phyloP scores from a whole-genome alignment of 805 yeast genomes.

The Saccharomyces mikatae region DNA sequence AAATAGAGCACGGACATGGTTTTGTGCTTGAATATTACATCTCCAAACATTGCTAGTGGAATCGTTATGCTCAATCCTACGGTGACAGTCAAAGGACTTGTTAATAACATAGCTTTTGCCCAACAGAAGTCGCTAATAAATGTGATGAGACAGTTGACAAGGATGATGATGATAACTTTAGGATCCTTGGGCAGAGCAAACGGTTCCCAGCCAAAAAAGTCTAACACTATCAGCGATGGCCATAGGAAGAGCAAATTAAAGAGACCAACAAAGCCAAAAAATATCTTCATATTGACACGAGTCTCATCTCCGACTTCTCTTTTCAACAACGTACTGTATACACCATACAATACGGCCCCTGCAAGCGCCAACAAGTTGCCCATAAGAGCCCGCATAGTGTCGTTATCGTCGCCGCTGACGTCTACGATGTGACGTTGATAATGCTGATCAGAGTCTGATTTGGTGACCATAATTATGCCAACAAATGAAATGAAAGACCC shows the following conservation, averaged over 20 bases:
- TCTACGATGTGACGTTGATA: slow-evolving; percentile 7
- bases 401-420: slow-evolving; percentile 21
- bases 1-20: slow-evolving; percentile 54
- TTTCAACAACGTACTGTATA: slow-evolving; percentile 80
- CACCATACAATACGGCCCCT: slow-evolving; percentile 86
- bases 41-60: slow-evolving; percentile 91
- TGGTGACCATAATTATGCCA: slow-evolving; percentile 77
- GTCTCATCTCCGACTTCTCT: slow-evolving; percentile 64
- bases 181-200: slow-evolving; percentile 60
- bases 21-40: slow-evolving; percentile 62
- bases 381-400: slow-evolving; percentile 33
- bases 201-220: slow-evolving; percentile 55
- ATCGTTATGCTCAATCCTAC: slow-evolving; percentile 90
- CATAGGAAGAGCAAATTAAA: slow-evolving; percentile 67
- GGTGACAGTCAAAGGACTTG: slow-evolving; percentile 91
- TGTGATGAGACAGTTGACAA: slow-evolving; percentile 65
- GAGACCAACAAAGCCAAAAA: slow-evolving; percentile 92
- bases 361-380: slow-evolving; percentile 77
- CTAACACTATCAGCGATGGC: slow-evolving; percentile 69
- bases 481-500: slow-evolving; percentile 66
- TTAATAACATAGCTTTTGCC: slow-evolving; percentile 90
- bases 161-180: slow-evolving; percentile 45
- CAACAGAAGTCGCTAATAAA: slow-evolving; percentile 87
- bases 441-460: slow-evolving; percentile 43
- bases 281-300: slow-evolving; percentile 72